Base-by-base conservation (phyloP, 805 yeast genomes). In the Schizosaccharomyces octosporus region DNA sequence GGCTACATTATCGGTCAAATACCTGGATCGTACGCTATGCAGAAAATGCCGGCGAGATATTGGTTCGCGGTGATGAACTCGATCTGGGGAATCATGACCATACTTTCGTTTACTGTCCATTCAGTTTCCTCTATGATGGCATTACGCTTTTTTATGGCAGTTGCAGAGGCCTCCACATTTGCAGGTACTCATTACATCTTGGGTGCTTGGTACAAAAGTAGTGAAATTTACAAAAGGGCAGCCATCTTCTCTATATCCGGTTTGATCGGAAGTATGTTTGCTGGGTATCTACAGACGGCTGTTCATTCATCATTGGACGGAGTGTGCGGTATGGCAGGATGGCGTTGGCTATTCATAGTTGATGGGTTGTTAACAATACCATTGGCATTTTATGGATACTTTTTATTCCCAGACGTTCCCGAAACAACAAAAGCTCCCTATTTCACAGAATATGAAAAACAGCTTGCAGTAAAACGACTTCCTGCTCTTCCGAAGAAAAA, bases 301-400 rank as follows among this genome's bases (percentile, higher is more conserved):
- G 78, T 79, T 60, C 69, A 78, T 58, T 69, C 76, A 51, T 70
- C 72, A 59, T 68, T 75, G 70, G 76, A 75, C 61, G 75, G 76
- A 5, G 63, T 61, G 43, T 69, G 70, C 24, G 78, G 79, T 17
- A 65, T 75, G 36, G 69, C 74, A 59, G 72, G 76, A 13, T 80
- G 83, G 83, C 72, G 80, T 66, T 80, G 79, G 77, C 73, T 79
- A 55, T 80, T 80, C 64, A 71, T 79, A 59, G 76, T 80, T 57
- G 82, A 79, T 68, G 84, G 84, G 55, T 72, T 74, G 2, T 73
- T 77, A 62, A 80, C 84, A 11, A 75, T 78, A 61, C 71, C 72
- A 58, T 65, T 74, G 59, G 75, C 78, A 55, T 72, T 78, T 5
- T 62, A 76, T 59, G 76, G 79, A 6, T 76, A 76, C 67, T 71